Conservation (phyloP, 148 eudicot genomes). For the Vaccinium darrowii region DNA sequence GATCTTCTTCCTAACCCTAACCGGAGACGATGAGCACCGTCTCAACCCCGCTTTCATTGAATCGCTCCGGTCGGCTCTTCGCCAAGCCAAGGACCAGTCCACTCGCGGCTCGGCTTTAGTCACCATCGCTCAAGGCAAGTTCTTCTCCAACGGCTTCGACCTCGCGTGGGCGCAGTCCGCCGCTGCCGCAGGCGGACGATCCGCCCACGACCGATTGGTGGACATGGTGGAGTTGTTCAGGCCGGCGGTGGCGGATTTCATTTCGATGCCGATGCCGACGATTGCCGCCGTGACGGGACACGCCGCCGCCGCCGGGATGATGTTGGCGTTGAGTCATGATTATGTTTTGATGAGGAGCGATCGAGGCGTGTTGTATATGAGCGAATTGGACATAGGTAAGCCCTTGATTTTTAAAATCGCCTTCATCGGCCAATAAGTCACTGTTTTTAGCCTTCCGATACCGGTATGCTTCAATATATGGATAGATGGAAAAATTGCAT, state of each 20-base stretch:
- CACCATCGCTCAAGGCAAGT: conserved; percentile 30
- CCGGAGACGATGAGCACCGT: conserved; percentile 51
- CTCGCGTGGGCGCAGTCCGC: conserved; percentile 34
- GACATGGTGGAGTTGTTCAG: conserved; percentile 38
- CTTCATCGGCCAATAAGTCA: too few relatives aligned
- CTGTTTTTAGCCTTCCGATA: too few relatives aligned
- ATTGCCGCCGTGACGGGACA: conserved; percentile 45
- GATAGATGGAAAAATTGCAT: too few relatives aligned
- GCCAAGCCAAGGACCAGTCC: conserved; percentile 35
- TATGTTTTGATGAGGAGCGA: conserved; percentile 36
- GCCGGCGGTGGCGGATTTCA: conserved; percentile 33
- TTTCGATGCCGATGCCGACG: conserved; percentile 43
- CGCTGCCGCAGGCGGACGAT: conserved; percentile 12
- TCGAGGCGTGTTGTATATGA: conserved; percentile 36
- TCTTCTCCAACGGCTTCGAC: conserved; percentile 55
- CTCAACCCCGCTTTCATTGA: conserved; percentile 45
- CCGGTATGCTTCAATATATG: too few relatives aligned
- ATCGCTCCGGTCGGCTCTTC: conserved; percentile 37
- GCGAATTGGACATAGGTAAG: conserved; percentile 38
- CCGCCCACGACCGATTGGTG: conserved; percentile 19
- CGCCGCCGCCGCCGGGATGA: conserved; percentile 47
- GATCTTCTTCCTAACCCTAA: conserved; percentile 44
- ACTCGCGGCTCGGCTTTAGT: conserved; percentile 32
- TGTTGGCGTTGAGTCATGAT: conserved; percentile 41
- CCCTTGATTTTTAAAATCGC: too few relatives aligned